Conservation (phyloP, 306 rosid species). For the Prinsepia uniflora region DNA sequence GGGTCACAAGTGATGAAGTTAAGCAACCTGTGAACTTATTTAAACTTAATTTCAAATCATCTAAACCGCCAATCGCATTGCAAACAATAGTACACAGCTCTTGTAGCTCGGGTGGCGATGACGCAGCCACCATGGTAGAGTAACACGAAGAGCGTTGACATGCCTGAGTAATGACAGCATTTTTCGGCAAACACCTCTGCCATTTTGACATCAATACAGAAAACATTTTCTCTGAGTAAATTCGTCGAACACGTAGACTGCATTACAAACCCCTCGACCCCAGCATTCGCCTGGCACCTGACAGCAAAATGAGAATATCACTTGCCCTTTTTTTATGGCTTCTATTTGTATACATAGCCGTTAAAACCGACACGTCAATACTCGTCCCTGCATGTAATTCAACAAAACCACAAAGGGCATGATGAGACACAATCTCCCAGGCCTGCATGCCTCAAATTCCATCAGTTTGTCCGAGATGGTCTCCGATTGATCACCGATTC, state of each 20-base stretch:
- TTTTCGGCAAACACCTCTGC: constrained; percentile 26
- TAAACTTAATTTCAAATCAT: constrained; percentile 60
- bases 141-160: constrained; percentile 12
- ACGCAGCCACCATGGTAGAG: constrained; percentile 30
- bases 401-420: neutral
- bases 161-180: constrained; percentile 12
- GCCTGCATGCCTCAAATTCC: neutral
- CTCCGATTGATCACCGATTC: constrained; percentile 1
- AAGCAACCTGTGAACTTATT: constrained; percentile 34
- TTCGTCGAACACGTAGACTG: constrained; percentile 48
- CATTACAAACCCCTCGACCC: constrained; percentile 1
- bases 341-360: neutral
- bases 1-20: constrained; percentile 58
- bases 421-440: neutral
- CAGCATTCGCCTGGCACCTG: neutral
- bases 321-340: neutral
- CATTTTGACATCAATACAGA: constrained; percentile 28
- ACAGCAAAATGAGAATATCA: neutral
- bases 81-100: constrained; percentile 48
- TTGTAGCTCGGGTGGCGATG: constrained; percentile 31
- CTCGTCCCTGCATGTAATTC: neutral
- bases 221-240: constrained; percentile 39
- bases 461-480: neutral
- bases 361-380: constrained; percentile 1
- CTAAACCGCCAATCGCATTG: constrained; percentile 58